Evolutionary conservation across 1,139 yeast genomes (phyloP).

Genomic region (Pichia inconspicua): DNA sequence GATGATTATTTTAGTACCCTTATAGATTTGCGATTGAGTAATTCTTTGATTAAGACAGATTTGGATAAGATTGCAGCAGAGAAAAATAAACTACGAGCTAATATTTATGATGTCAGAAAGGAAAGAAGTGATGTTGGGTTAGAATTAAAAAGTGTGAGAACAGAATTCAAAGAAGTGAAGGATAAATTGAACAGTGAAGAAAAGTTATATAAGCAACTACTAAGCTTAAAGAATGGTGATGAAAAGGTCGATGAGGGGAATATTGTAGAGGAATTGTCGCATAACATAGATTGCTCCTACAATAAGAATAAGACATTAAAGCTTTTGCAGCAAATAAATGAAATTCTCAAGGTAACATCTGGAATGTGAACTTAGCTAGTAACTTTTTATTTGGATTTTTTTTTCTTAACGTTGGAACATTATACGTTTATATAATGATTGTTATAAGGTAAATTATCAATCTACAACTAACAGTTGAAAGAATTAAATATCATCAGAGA

Average conservation of each 20-base stretch:
- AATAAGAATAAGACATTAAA: background rate
- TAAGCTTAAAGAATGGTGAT: slow-evolving; percentile 5
- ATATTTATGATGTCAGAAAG: slow-evolving; percentile 34
- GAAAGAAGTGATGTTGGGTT: slow-evolving; percentile 36
- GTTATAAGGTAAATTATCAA: background rate
- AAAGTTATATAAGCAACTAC: slow-evolving; percentile 16
- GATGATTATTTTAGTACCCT: slow-evolving; percentile 25
- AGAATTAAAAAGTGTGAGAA: slow-evolving; percentile 34
- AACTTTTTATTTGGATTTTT: too few species aligned
- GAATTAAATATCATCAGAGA: slow-evolving; percentile 46
- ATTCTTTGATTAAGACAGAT: slow-evolving; percentile 35
- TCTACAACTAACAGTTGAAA: background rate
- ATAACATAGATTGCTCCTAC: background rate
- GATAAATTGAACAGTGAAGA: slow-evolving; percentile 24
- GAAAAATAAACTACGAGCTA: slow-evolving; percentile 36
- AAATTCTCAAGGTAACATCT: background rate
- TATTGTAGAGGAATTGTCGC: background rate
- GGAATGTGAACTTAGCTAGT: too few species aligned
- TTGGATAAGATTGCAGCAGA: slow-evolving; percentile 33
- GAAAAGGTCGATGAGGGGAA: background rate
- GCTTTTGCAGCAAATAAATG: background rate
- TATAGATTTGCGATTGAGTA: slow-evolving; percentile 29
- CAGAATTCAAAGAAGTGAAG: slow-evolving; percentile 27
- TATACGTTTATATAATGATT: background rate
- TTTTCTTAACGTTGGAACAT: background rate